phyloP scores from a whole-genome alignment of 2,329 filamentous ascomycete genomes.

The Cladosporium sp. region DNA sequence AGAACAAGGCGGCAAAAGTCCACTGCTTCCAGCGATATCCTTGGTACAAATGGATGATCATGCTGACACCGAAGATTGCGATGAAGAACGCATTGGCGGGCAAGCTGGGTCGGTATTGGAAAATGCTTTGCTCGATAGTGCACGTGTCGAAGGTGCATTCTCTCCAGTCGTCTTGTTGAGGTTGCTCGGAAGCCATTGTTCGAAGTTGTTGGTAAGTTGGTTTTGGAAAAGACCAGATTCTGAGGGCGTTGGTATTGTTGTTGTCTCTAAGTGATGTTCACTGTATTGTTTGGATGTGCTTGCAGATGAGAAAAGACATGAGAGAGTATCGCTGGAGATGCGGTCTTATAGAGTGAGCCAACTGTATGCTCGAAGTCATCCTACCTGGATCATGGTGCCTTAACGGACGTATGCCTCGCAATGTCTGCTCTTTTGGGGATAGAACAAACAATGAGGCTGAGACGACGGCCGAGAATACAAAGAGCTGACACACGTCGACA shows the following conservation, averaged over 20 bases:
- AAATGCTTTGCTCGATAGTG: conserved; percentile 11
- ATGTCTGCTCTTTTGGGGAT: neutral
- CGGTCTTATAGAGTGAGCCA: neutral
- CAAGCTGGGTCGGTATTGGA: conserved; percentile 48
- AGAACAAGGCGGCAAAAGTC: conserved; percentile 49
- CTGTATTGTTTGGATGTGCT: neutral
- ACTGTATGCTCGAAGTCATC: neutral
- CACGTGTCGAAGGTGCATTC: conserved; percentile 15
- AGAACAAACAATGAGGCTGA: neutral
- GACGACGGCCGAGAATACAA: neutral
- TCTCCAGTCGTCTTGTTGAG: conserved; percentile 4
- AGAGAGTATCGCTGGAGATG: neutral
- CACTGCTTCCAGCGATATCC: conserved; percentile 25
- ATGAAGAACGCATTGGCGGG: conserved; percentile 47
- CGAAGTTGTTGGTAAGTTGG: neutral
- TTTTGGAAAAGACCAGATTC: neutral
- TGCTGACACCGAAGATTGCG: conserved; percentile 40
- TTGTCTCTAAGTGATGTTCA: too few relatives aligned
- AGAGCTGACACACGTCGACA: neutral
- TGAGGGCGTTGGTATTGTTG: neutral
- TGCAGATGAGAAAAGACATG: neutral
- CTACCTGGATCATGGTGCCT: neutral
- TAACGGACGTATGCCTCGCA: neutral
- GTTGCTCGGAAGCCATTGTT: neutral
- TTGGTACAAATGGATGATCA: conserved; percentile 40